Evolutionary conservation across 1,284 basidiomycete species (phyloP).

Genomic region (Volvariella surrecta): DNA sequence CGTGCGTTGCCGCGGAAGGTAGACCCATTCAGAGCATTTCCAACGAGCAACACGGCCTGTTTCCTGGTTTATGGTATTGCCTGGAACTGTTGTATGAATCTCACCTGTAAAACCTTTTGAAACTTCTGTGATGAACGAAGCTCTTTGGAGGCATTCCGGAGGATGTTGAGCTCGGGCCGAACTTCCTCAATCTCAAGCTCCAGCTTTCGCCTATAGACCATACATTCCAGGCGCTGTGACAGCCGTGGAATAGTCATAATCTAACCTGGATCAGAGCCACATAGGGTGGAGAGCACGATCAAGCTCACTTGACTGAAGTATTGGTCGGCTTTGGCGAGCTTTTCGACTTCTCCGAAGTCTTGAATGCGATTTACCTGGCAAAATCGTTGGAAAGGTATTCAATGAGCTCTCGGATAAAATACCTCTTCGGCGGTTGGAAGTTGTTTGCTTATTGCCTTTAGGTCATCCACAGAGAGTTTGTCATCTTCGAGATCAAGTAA

Average conservation of each 20-base stretch:
- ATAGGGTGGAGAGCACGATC: background rate
- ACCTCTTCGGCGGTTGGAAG: conserved; percentile 77
- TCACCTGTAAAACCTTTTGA: conserved; percentile 62
- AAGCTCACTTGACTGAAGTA: conserved; percentile 65
- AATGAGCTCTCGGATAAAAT: no score
- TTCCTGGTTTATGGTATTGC: conserved; percentile 3
- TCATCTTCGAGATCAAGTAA: conserved; percentile 66
- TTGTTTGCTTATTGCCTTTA: conserved; percentile 66
- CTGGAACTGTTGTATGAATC: conserved; percentile 9
- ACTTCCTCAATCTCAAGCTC: conserved; percentile 82
- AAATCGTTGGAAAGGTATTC: no score
- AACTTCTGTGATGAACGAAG: conserved; percentile 64
- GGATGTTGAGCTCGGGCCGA: conserved; percentile 70
- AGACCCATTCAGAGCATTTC: conserved; percentile 77
- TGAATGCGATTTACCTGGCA: conserved; percentile 52
- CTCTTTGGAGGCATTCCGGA: conserved; percentile 71
- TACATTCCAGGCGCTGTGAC: conserved; percentile 64
- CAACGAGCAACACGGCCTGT: conserved; percentile 65
- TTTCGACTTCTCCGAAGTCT: conserved; percentile 58
- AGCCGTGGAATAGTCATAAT: conserved; percentile 77
- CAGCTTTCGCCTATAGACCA: conserved; percentile 77
- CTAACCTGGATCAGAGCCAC: conserved; percentile 25
- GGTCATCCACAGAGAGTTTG: conserved; percentile 57
- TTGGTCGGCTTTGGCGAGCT: conserved; percentile 78
- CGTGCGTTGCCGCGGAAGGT: conserved; percentile 78